Percentiles rank a stretch among this genome's conserved stretches.
Conservation (phyloP, 1,139 yeast species). For the Yamadazyma pseudoaaseri region DNA sequence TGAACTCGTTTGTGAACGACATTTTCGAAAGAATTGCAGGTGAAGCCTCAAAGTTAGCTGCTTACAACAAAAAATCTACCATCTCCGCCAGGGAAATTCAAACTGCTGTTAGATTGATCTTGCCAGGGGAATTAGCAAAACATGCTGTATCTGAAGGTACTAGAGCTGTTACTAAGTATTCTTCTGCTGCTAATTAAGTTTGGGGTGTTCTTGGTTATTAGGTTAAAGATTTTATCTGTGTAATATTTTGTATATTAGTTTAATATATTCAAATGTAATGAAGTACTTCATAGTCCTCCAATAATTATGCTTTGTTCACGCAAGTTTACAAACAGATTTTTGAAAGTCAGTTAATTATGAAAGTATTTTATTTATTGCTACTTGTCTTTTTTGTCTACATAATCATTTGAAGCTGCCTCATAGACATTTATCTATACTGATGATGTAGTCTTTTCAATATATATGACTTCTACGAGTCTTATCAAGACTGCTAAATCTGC, state of each 20-base stretch:
- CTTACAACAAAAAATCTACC: constrained; percentile 98
- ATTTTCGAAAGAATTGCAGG: constrained; percentile 93
- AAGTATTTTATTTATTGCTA: too few relatives aligned
- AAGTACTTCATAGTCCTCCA: too few relatives aligned
- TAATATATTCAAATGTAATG: constrained; percentile 5
- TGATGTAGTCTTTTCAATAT: too few relatives aligned
- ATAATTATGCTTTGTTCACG: too few relatives aligned
- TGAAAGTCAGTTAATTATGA: too few relatives aligned
- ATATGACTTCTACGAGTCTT: too few relatives aligned
- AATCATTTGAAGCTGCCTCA: too few relatives aligned
- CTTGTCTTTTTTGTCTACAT: too few relatives aligned
- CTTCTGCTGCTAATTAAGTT: constrained; percentile 66
- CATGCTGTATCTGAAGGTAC: constrained; percentile 99
- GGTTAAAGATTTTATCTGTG: constrained; percentile 7
- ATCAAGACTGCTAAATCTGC: too few relatives aligned
- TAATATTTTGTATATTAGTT: constrained; percentile 13
- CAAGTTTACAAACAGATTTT: too few relatives aligned
- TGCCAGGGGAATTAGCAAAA: constrained; percentile 99
- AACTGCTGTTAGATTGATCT: constrained; percentile 98
- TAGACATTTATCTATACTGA: too few relatives aligned
- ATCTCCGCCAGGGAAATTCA: constrained; percentile 99
- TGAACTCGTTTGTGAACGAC: constrained; percentile 98
- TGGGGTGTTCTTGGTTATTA: not conserved
- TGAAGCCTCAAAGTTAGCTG: constrained; percentile 99
- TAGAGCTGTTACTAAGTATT: constrained; percentile 99